These are phyloP conservation scores for Wickerhamomyces bisporus DNA, from an alignment of 805 yeast genomes.

Conservation along the genomic window DNA sequence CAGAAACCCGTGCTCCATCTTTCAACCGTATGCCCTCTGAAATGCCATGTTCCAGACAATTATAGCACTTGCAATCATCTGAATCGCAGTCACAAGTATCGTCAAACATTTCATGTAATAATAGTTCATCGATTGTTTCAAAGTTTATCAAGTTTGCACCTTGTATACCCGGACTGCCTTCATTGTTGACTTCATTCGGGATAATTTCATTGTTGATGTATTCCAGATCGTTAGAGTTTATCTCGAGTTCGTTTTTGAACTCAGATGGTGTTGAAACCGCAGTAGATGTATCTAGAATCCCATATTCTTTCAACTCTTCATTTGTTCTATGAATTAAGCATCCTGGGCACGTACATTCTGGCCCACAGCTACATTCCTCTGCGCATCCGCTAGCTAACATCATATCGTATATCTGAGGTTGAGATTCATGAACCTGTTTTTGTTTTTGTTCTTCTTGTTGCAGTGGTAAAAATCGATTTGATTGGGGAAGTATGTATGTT, in stretches of 20 bases:
- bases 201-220: no score
- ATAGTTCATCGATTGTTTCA: slow-evolving; percentile 17
- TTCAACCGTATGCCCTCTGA: slow-evolving; percentile 17
- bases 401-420: slow-evolving; percentile 14
- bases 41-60: slow-evolving; percentile 22
- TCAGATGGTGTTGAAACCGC: slow-evolving; percentile 14
- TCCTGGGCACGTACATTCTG: slow-evolving; percentile 21
- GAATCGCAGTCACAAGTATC: slow-evolving; percentile 16
- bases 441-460: not conserved
- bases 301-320: slow-evolving; percentile 20
- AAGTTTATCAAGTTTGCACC: slow-evolving; percentile 9
- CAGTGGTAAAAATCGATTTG: not conserved
- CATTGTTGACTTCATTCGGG: no score
- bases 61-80: slow-evolving; percentile 13
- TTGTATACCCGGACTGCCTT: not conserved
- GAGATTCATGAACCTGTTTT: not conserved
- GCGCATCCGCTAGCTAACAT: slow-evolving; percentile 20
- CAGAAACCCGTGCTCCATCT: slow-evolving; percentile 12
- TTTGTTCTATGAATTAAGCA: slow-evolving; percentile 24
- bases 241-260: not conserved
- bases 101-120: slow-evolving; percentile 12
- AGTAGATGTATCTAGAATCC: slow-evolving; percentile 17
- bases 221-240: not conserved
- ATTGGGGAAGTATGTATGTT: not conserved
- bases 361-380: slow-evolving; percentile 23